These are phyloP conservation scores for Monotropa hypopitys DNA, from an alignment of 179 eudicot species.

Conservation along the genomic window DNA sequence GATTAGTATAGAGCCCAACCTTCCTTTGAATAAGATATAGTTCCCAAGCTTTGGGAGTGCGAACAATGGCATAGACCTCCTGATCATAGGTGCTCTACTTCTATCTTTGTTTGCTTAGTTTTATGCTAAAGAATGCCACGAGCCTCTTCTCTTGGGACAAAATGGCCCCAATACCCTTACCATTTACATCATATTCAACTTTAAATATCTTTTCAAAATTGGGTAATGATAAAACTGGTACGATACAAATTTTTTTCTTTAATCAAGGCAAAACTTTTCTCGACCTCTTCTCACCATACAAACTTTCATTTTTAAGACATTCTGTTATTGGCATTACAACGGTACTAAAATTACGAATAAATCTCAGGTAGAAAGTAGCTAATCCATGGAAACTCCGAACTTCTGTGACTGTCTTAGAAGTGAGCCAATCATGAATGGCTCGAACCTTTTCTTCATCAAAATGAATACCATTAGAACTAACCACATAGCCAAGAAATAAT, in stretches of 20 bases:
- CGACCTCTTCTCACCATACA: background rate
- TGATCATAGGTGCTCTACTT: too few species aligned
- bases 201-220: too few species aligned
- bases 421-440: background rate
- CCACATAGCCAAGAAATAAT: too few species aligned
- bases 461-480: too few species aligned
- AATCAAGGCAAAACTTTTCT: background rate
- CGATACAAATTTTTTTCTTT: background rate
- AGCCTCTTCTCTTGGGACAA: background rate
- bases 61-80: too few species aligned
- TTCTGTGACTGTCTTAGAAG: background rate
- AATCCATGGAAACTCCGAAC: background rate
- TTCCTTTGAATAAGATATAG: too few species aligned
- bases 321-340: background rate
- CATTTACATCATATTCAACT: too few species aligned
- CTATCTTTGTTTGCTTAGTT: background rate
- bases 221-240: too few species aligned
- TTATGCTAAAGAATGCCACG: background rate
- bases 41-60: too few species aligned
- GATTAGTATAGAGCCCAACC: too few species aligned
- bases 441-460: background rate
- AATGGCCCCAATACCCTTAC: background rate
- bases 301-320: background rate
- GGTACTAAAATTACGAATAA: background rate
- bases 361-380: background rate